Percentiles rank a stretch among this genome's conserved stretches.
These are phyloP conservation scores for Raffaelea ambrosiae DNA, from an alignment of 2,329 filamentous ascomycete genomes.

Conservation along the genomic window DNA sequence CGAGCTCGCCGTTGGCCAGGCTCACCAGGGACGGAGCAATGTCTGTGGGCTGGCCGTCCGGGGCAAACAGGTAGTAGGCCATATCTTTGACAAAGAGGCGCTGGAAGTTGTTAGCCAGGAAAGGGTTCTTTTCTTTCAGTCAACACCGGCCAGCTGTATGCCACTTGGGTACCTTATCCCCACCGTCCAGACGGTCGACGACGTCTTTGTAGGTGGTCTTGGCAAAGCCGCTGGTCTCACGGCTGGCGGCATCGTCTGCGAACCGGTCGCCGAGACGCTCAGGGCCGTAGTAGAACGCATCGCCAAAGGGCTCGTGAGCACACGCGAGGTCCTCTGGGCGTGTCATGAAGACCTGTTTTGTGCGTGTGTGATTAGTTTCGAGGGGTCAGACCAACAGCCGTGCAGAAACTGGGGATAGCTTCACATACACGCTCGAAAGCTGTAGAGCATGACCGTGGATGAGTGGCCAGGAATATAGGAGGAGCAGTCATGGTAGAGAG, in stretches of 20 bases:
- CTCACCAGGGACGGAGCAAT: conserved; percentile 71
- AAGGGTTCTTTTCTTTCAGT: neutral
- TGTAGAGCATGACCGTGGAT: conserved; percentile 90
- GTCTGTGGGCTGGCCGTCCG: conserved; percentile 55
- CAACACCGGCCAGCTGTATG: neutral
- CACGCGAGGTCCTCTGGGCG: conserved; percentile 72
- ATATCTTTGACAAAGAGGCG: conserved; percentile 98
- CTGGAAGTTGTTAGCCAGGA: conserved; percentile 26
- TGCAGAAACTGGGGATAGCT: no score
- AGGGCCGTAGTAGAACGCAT: conserved; percentile 92
- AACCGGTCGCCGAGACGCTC: conserved; percentile 78
- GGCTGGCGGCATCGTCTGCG: conserved; percentile 51
- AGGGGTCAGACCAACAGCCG: neutral
- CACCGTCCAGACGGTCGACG: conserved; percentile 62
- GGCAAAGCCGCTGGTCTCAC: conserved; percentile 56
- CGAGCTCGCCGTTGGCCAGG: conserved; percentile 17
- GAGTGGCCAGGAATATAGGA: conserved; percentile 86
- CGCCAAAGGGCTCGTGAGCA: conserved; percentile 92
- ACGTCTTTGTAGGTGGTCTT: conserved; percentile 68
- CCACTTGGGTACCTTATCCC: conserved; percentile 52
- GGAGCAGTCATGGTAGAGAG: conserved; percentile 57
- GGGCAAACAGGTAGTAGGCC: conserved; percentile 81
- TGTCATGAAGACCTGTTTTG: conserved; percentile 84
- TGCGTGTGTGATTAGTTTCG: neutral
- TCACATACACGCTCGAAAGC: conserved; percentile 79